Conservation (phyloP, 257 asterid species). For the Lavandula angustifolia region DNA sequence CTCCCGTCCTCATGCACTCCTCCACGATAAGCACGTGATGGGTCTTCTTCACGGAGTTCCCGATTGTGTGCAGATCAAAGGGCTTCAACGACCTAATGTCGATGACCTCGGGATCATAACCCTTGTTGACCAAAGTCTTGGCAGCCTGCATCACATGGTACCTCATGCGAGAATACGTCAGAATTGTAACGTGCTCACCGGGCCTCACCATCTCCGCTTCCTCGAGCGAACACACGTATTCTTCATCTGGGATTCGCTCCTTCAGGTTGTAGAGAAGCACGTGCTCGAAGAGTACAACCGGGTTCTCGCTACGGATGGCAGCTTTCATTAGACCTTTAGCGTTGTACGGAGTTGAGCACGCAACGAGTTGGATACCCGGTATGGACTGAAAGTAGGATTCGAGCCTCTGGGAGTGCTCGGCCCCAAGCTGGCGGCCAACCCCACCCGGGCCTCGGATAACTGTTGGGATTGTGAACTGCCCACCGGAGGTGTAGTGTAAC, state of each 20-base stretch:
- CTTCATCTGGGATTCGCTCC: constrained; percentile 82
- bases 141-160: constrained; percentile 94
- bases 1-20: constrained; percentile 95
- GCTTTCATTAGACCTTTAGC: constrained; percentile 89
- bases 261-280: constrained; percentile 79
- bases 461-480: no score
- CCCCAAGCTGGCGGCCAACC: no score
- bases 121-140: constrained; percentile 68
- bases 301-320: constrained; percentile 78
- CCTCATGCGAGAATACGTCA: constrained; percentile 85
- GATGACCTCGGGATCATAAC: constrained; percentile 80
- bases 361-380: constrained; percentile 88
- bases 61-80: constrained; percentile 71
- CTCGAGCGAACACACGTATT: constrained; percentile 62
- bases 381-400: constrained; percentile 46
- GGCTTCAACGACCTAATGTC: constrained; percentile 88
- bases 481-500: no score
- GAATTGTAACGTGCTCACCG: constrained; percentile 76
- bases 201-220: constrained; percentile 90
- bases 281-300: constrained; percentile 78
- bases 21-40: constrained; percentile 76
- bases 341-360: constrained; percentile 79
- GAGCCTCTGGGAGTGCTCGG: no score
- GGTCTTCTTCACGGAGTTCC: constrained; percentile 82
- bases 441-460: no score